Evolutionary conservation across 192 early-diverging fungal genomes (phyloP).

Genomic region (Mortierella antarctica): DNA sequence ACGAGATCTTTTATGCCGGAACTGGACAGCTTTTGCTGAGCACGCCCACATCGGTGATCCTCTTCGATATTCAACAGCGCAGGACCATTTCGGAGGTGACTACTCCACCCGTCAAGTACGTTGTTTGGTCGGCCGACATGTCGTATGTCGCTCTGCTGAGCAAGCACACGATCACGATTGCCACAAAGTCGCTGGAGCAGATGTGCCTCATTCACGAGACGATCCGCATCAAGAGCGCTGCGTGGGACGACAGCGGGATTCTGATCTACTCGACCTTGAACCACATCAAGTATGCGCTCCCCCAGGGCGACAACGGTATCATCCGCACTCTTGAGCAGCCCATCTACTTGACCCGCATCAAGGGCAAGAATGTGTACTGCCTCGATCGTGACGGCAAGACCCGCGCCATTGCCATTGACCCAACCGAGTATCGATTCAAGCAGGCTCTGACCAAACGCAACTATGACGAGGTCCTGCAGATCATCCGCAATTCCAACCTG

Average conservation of each 20-base stretch:
- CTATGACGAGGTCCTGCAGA: constrained; percentile 96
- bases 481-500: constrained; percentile 95
- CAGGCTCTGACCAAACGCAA: constrained; percentile 89
- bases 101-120: constrained; percentile 91
- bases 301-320: constrained; percentile 96
- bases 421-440: constrained; percentile 99
- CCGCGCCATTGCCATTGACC: constrained; percentile 90
- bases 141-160: constrained; percentile 88
- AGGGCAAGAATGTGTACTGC: constrained; percentile 86
- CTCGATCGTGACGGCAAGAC: constrained; percentile 93
- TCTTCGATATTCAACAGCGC: constrained; percentile 93
- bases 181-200: constrained; percentile 90
- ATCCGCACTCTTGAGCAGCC: constrained; percentile 97
- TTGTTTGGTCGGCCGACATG: constrained; percentile 93
- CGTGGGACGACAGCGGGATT: constrained; percentile 93
- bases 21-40: constrained; percentile 86
- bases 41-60: constrained; percentile 87
- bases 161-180: constrained; percentile 97
- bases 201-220: constrained; percentile 94
- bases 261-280: constrained; percentile 98
- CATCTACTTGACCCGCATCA: constrained; percentile 89
- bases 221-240: constrained; percentile 97
- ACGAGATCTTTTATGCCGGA: constrained; percentile 92
- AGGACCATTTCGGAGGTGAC: constrained; percentile 80
- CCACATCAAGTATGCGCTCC: constrained; percentile 97